Conservation (phyloP, 805 yeast genomes). For the Jamesozyma spencerorum region DNA sequence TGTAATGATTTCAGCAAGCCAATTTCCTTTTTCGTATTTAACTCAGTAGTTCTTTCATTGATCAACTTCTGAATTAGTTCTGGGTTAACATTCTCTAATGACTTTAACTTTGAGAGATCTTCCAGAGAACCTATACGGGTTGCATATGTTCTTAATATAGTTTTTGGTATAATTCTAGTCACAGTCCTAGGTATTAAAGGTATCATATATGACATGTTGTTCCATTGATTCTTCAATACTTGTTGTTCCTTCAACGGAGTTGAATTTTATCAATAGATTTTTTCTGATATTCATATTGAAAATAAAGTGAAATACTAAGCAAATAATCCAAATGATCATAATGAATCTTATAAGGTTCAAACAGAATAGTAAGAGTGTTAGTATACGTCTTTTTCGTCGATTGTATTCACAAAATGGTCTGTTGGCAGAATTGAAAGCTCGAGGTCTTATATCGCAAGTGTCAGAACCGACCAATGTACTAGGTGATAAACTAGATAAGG, state of each 20-base stretch:
- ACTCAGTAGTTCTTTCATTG: slow-evolving; percentile 24
- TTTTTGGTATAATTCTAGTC: not conserved
- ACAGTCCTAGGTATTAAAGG: not conserved
- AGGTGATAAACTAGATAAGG: slow-evolving; percentile 8
- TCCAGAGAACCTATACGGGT: slow-evolving; percentile 19
- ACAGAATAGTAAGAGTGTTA: too few relatives aligned
- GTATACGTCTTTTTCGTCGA: too few relatives aligned
- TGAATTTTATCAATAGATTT: too few relatives aligned
- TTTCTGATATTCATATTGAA: too few relatives aligned
- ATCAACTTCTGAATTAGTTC: slow-evolving; percentile 23
- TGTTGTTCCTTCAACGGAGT: too few relatives aligned
- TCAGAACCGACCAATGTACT: slow-evolving; percentile 22
- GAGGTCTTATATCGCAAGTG: slow-evolving; percentile 26
- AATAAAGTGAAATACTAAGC: too few relatives aligned
- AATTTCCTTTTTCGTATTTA: slow-evolving; percentile 24
- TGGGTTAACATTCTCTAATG: slow-evolving; percentile 29
- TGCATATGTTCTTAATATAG: not conserved
- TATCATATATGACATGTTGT: not conserved
- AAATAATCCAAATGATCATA: too few relatives aligned
- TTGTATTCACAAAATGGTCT: slow-evolving; percentile 5
- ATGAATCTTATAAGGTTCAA: too few relatives aligned
- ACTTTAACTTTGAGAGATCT: slow-evolving; percentile 25
- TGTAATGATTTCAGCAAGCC: slow-evolving; percentile 19
- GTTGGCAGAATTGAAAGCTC: slow-evolving; percentile 10
- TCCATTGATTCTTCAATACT: too few relatives aligned